A percentile compares a stretch with the other conserved stretches of the same genome.
phyloP scores from a whole-genome alignment of 2,329 filamentous ascomycete genomes.

The Pseudocercospora crystallina region DNA sequence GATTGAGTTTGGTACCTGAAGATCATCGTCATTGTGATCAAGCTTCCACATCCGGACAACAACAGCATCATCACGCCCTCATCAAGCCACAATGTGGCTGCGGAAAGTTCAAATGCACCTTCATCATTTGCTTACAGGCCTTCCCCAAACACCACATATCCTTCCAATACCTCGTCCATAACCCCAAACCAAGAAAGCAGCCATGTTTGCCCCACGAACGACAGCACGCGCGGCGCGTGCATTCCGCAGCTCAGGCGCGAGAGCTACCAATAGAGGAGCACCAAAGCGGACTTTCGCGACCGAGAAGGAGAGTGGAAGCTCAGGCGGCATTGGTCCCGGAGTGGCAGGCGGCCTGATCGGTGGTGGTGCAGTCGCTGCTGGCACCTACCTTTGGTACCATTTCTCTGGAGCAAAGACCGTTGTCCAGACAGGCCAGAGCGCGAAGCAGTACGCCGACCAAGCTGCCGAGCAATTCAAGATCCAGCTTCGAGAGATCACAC shows the following conservation, averaged over 20 bases:
- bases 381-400: slow-evolving; percentile 13
- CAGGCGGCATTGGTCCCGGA: slow-evolving; percentile 8
- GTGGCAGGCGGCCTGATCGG: slow-evolving; percentile 19
- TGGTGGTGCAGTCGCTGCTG: slow-evolving; percentile 11
- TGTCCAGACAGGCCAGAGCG: slow-evolving; percentile 53
- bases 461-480: slow-evolving; percentile 56
- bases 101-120: no score
- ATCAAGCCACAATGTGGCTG: no score
- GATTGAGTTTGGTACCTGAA: no score
- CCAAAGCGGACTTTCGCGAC: slow-evolving; percentile 16
- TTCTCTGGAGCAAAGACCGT: slow-evolving; percentile 40
- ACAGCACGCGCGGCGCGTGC: slow-evolving; percentile 16
- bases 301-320: slow-evolving; percentile 1
- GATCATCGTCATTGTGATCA: no score
- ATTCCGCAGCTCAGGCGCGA: slow-evolving; percentile 4
- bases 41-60: no score
- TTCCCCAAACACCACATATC: no score
- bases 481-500: slow-evolving; percentile 54
- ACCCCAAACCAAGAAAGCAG: no score
- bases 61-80: no score
- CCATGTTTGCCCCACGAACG: slow-evolving; percentile 16
- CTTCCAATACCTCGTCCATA: no score
- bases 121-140: no score
- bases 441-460: slow-evolving; percentile 58
- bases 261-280: neutral